Conservation (phyloP, 2,329 filamentous ascomycete species). For the Cladosporium sp. region DNA sequence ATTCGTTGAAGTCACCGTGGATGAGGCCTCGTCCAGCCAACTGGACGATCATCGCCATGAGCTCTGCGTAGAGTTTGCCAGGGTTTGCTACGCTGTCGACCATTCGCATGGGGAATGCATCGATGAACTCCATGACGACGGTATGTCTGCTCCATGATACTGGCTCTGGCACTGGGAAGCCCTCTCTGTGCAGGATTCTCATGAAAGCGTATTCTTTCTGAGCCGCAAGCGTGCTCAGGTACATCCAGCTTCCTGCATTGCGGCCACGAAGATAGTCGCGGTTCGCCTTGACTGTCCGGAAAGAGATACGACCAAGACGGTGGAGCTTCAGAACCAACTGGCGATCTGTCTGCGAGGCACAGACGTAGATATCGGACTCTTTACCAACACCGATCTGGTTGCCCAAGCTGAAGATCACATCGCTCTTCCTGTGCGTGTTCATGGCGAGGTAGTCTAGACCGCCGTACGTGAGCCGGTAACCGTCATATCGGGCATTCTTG, state of each 20-base stretch:
- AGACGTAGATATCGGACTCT: constrained; percentile 94
- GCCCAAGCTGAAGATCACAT: constrained; percentile 84
- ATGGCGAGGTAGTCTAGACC: constrained; percentile 97
- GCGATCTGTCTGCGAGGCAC: constrained; percentile 71
- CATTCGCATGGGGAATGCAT: constrained; percentile 87
- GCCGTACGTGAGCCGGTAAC: constrained; percentile 93
- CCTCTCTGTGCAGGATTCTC: constrained; percentile 76
- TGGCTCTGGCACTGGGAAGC: constrained; percentile 85
- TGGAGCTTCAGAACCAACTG: constrained; percentile 94
- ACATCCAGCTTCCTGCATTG: constrained; percentile 89
- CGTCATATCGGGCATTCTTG: constrained; percentile 96
- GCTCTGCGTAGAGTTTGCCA: constrained; percentile 80
- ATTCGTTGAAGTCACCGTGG: constrained; percentile 98
- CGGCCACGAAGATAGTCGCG: constrained; percentile 88
- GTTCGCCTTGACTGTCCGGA: constrained; percentile 93
- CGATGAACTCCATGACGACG: constrained; percentile 90
- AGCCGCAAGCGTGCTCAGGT: constrained; percentile 87
- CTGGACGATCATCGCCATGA: constrained; percentile 80
- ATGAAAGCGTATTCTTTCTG: constrained; percentile 96
- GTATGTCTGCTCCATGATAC: constrained; percentile 89
- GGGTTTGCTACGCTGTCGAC: constrained; percentile 81
- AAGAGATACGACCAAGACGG: constrained; percentile 89
- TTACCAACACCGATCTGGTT: constrained; percentile 95
- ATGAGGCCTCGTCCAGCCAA: constrained; percentile 86
- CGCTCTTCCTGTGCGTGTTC: constrained; percentile 77